Base-by-base conservation (phyloP, 2,329 filamentous ascomycete genomes). In the Sporothrix humicola region DNA sequence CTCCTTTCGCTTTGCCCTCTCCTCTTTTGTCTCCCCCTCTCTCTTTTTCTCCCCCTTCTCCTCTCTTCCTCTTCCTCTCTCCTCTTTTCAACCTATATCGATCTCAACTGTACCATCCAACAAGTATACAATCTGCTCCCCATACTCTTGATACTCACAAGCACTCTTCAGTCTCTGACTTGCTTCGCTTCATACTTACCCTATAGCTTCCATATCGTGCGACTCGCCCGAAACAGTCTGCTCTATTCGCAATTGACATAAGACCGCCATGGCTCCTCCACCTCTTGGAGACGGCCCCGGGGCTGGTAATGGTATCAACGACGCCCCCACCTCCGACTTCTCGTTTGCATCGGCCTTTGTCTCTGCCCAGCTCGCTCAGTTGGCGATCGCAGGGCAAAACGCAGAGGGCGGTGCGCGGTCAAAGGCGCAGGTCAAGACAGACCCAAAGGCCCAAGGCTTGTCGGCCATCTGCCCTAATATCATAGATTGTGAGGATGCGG, bases 261-360 rank as follows among this genome's bases (percentile, higher is more conserved):
- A 17, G 12, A 13, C 44, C 61, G 9, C 59, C 3, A 46, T 73
- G 66, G 68, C 68, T 26, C 72, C 66, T 8, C 42, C 48, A 26
- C 48, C 72, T n/a, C 69, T 71, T 9, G 37, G 48, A 61, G 54
- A 74, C 37, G 69, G 37, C 42, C 12, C 23, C n/a, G 50, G 26
- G 31, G 66, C 42, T 17, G 7, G 31, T 58, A 52, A 37, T 20
- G 31, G 10, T n/a, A 10, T n/a, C n/a, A 46, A 42, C 58, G 69
- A 48, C 10, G 12, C 69, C 2, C n/a, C 17, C 17, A 9, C 70
- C 1, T 54, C 58, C 1, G 46, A 48, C 50, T 56, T 72, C 20
- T 65, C 66, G 37, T 73, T 73, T 48, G 72, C 72, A 1, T 65
- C 59, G 23, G 71, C 42, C 68, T 71, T 50, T 13, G 58, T 71